phyloP scores from a whole-genome alignment of 257 asterid species.

The Marsdenia floribunda region DNA sequence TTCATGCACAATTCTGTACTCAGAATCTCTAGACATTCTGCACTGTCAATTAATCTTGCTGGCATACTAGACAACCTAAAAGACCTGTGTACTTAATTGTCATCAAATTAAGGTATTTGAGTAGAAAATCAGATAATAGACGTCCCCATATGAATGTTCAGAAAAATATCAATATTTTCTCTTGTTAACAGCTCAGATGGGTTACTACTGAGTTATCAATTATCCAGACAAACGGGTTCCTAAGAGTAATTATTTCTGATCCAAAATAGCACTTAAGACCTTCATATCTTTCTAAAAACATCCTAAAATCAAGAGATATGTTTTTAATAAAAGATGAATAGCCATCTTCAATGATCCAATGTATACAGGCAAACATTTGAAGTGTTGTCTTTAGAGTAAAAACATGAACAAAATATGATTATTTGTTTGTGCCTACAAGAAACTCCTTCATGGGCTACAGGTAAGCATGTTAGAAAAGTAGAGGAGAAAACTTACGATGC shows the following conservation, averaged over 20 bases:
- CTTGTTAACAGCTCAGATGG: background rate
- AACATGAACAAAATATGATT: background rate
- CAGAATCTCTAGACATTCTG: background rate
- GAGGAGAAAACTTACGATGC: slow-evolving; percentile 55
- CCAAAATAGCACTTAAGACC: background rate
- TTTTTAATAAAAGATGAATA: background rate
- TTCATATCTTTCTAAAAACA: background rate
- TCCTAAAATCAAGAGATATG: background rate
- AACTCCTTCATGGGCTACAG: background rate
- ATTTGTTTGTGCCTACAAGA: background rate
- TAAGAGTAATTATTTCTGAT: background rate
- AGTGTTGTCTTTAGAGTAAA: background rate
- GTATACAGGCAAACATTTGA: background rate
- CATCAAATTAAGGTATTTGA: background rate
- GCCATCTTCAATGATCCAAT: background rate
- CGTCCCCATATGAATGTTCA: background rate
- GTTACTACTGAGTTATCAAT: background rate
- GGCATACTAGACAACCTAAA: background rate
- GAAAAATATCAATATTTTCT: background rate
- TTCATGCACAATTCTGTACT: background rate
- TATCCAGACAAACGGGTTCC: background rate
- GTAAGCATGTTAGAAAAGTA: background rate
- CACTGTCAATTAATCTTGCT: background rate
- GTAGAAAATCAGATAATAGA: background rate
- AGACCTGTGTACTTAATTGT: background rate